These are phyloP conservation scores for Fusarium torulosum DNA, from an alignment of 2,329 filamentous ascomycete species.

Conservation along the genomic window DNA sequence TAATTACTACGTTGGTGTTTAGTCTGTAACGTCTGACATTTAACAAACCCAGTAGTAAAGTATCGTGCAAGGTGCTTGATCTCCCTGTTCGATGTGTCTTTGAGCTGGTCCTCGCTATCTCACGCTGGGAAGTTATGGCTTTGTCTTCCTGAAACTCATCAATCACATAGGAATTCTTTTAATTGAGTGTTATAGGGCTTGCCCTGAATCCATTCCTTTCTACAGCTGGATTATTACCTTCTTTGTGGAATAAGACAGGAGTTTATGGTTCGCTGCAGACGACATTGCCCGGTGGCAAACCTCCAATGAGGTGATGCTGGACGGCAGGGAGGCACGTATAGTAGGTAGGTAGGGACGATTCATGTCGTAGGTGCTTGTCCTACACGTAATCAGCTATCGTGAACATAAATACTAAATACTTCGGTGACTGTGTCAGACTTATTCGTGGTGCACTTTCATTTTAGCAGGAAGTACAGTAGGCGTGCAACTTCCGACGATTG, in stretches of 20 bases:
- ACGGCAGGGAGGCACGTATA: not conserved
- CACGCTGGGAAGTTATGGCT: not conserved
- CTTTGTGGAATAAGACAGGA: not conserved
- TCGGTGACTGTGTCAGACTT: too few relatives aligned
- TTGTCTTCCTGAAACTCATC: not conserved
- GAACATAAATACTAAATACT: too few relatives aligned
- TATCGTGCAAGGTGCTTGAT: not conserved
- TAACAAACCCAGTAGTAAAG: not conserved
- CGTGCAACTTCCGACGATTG: too few relatives aligned
- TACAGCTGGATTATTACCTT: too few relatives aligned
- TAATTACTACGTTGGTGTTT: not conserved
- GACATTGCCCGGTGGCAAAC: too few relatives aligned
- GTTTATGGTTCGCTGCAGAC: not conserved
- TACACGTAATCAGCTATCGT: too few relatives aligned
- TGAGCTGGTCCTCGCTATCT: not conserved
- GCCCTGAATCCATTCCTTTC: too few relatives aligned
- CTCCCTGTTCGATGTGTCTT: not conserved
- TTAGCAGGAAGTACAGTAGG: too few relatives aligned
- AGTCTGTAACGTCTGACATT: not conserved
- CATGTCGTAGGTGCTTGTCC: too few relatives aligned
- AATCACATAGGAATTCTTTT: not conserved
- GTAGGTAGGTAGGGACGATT: too few relatives aligned
- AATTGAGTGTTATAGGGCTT: too few relatives aligned
- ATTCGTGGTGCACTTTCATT: too few relatives aligned
- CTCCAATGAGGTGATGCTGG: not conserved